These are phyloP conservation scores for Paramecium pentaurelia DNA, from an alignment of 73 alveolate species.

Conservation along the genomic window DNA sequence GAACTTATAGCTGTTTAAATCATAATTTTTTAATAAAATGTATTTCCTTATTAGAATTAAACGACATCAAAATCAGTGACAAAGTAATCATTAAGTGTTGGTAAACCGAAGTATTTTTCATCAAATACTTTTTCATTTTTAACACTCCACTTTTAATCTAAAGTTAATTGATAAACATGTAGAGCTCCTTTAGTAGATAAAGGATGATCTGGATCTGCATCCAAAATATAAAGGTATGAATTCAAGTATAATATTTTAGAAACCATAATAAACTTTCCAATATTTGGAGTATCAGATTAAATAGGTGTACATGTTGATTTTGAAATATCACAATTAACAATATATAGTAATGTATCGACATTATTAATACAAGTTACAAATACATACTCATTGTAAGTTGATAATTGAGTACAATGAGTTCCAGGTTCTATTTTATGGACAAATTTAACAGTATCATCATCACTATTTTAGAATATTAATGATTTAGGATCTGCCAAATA, in stretches of 20 bases:
- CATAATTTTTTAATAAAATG: background rate
- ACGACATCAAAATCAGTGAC: slow-evolving; percentile 27
- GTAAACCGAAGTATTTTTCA: background rate
- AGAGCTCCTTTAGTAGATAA: background rate
- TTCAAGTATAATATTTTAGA: background rate
- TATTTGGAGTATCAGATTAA: background rate
- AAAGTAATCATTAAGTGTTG: background rate
- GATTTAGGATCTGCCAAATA: background rate
- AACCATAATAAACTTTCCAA: background rate
- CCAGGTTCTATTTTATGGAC: background rate
- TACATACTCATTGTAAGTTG: background rate
- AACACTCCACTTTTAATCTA: background rate
- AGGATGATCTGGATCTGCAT: background rate
- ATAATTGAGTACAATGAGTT: background rate
- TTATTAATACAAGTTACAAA: background rate
- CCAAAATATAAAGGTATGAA: background rate
- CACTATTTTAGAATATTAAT: background rate
- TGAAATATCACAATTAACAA: background rate
- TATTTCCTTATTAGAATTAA: background rate
- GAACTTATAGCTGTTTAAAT: background rate
- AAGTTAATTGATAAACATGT: background rate
- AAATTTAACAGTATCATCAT: background rate
- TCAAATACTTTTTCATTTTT: background rate
- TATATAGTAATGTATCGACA: background rate
- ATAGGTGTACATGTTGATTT: background rate